Evolutionary conservation across 805 yeast species (phyloP).

Genomic region (Cyberlindnera bimundalis): DNA sequence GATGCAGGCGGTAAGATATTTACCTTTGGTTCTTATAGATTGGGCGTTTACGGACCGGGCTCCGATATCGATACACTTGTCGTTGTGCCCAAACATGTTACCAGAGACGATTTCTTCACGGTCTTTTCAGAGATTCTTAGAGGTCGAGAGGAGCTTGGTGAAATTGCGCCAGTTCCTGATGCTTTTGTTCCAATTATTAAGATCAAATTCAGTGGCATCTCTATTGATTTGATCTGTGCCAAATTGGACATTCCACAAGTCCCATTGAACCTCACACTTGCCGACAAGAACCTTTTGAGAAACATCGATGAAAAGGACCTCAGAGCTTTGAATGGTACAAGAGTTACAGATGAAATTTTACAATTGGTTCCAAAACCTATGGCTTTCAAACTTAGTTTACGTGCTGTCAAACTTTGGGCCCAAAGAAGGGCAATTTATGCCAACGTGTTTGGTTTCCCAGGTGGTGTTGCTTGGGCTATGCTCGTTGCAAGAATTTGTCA

Average conservation of each 20-base stretch:
- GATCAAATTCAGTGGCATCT: slow-evolving; percentile 83
- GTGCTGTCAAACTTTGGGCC: slow-evolving; percentile 97
- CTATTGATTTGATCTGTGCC: slow-evolving; percentile 88
- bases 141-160: slow-evolving; percentile 78
- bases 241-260: slow-evolving; percentile 79
- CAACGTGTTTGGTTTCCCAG: slow-evolving; percentile 95
- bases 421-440: slow-evolving; percentile 92
- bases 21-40: slow-evolving; percentile 89
- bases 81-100: slow-evolving; percentile 96
- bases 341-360: slow-evolving; percentile 94
- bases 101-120: slow-evolving; percentile 83
- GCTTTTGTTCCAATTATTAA: slow-evolving; percentile 98
- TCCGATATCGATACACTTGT: slow-evolving; percentile 95
- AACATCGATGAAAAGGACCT: slow-evolving; percentile 90
- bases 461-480: slow-evolving; percentile 99
- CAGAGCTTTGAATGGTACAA: slow-evolving; percentile 89
- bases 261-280: slow-evolving; percentile 67
- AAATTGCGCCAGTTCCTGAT: slow-evolving; percentile 90
- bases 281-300: slow-evolving; percentile 79
- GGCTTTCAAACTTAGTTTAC: slow-evolving; percentile 85
- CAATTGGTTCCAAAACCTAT: slow-evolving; percentile 88
- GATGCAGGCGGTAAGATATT: slow-evolving; percentile 99
- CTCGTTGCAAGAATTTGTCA: slow-evolving; percentile 97
- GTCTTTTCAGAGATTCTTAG: slow-evolving; percentile 72
- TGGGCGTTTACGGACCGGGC: slow-evolving; percentile 98